Evolutionary conservation across 2,329 filamentous ascomycete genomes (phyloP).

Genomic region (Rutstroemia sp.): DNA sequence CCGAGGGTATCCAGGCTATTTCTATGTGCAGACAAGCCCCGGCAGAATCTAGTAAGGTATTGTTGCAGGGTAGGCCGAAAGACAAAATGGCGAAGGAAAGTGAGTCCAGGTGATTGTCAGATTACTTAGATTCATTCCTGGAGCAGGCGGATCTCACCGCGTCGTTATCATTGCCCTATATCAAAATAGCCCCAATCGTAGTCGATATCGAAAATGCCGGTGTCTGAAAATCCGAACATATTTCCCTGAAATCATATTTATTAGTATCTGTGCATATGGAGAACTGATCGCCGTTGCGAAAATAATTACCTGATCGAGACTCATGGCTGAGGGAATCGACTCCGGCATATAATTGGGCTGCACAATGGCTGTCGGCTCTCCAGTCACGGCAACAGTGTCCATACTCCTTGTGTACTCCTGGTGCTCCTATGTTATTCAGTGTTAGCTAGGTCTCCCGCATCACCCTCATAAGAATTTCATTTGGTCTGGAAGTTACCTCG

Average conservation of each 20-base stretch:
- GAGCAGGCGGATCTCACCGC: no score
- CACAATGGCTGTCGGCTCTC: no score
- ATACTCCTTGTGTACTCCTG: neutral
- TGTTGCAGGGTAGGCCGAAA: no score
- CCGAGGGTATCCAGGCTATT: no score
- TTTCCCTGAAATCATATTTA: neutral
- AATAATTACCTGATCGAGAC: neutral
- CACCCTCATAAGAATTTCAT: no score
- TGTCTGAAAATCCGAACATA: neutral
- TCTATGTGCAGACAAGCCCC: no score
- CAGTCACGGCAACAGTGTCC: neutral
- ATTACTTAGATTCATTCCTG: no score
- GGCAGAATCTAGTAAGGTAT: no score
- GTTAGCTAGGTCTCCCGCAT: no score
- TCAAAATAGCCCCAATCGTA: neutral
- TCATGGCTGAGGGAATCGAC: neutral
- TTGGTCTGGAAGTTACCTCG: neutral
- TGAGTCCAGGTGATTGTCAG: no score
- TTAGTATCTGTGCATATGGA: neutral
- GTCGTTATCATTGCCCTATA: neutral
- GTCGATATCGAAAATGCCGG: neutral
- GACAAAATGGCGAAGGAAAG: no score
- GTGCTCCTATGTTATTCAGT: no score
- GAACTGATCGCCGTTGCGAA: neutral
- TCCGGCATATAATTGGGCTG: neutral